Evolutionary conservation across 345 rosid species (phyloP), one percentile per base, ranked within the genome.

Genomic region (Citrus inodora): DNA sequence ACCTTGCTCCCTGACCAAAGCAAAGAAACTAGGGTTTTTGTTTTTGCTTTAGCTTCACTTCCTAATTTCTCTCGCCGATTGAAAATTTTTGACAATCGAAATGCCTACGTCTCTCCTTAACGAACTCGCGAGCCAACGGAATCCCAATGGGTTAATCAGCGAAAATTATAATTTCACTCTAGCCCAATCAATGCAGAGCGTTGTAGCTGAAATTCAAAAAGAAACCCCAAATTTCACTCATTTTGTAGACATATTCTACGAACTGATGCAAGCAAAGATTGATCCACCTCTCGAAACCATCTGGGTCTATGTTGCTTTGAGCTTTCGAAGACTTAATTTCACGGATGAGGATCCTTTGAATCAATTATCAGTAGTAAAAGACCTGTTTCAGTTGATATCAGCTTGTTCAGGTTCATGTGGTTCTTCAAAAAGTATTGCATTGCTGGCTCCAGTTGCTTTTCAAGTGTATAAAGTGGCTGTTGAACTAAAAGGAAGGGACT

Each of bases 231-330:
- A 87, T 67, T 78, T 84, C 11, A 59, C 85, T 73, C 79, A 75
- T 56, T 85, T 75, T 24, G n/a, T 78, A 21, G 65, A 86, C 56
- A 25, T 74, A 8, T 87, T 87, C 82, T 71, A 80, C 69, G 66
- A 82, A 28, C 84, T 90, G 59, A 83, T 78, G 85, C 92, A 87
- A 80, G 73, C 92, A 1, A 84, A 78, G 75, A 40, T 80, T 25
- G 91, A 90, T 81, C 91, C 92, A 32, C 86, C 89, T 70, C 81
- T 87, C 7, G 90, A 82, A 73, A 83, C 94, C 22, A 86, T 90
- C 79, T 90, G 92, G 91, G 86, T 83, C 7, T 87, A 82, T 85
- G 74, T 82, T 71, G 88, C 87, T 72, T 76, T 90, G 67, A 63
- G 80, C 25, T 85, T 77, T 67, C 82, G 82, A 60, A 58, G 73